A percentile compares a stretch with the other conserved stretches of the same genome.
phyloP scores from a whole-genome alignment of 2,329 filamentous ascomycete genomes.

The Ascochyta koolunga region DNA sequence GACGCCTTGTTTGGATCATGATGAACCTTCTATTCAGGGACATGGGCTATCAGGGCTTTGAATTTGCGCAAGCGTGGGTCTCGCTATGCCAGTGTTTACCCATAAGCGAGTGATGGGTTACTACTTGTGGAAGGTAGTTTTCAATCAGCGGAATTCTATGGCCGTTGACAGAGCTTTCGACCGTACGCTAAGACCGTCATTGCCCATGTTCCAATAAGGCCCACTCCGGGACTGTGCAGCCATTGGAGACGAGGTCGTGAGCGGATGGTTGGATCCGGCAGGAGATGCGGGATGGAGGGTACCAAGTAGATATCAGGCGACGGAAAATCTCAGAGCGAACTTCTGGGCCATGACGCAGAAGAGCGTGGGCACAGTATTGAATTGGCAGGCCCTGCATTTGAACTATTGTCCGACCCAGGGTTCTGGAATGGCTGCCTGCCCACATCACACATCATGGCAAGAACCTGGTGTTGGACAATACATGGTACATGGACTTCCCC shows the following conservation, averaged over 20 bases:
- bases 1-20: conserved; percentile 17
- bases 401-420: conserved; percentile 18
- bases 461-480: not conserved
- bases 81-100: not conserved
- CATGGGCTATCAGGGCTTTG: conserved; percentile 5
- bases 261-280: conserved; percentile 5
- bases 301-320: conserved; percentile 4
- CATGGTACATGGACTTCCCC: too few species aligned
- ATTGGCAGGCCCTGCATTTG: conserved; percentile 9
- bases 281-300: not conserved
- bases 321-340: conserved; percentile 5
- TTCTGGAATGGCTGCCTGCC: conserved; percentile 5
- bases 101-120: conserved; percentile 5
- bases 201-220: conserved; percentile 4
- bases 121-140: conserved; percentile 10
- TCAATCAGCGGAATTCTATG: not conserved
- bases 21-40: conserved; percentile 20
- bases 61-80: conserved; percentile 5
- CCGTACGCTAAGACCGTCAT: conserved; percentile 10
- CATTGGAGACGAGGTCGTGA: not conserved
- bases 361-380: not conserved
- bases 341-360: conserved; percentile 8
- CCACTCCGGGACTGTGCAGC: conserved; percentile 5
- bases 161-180: conserved; percentile 4
- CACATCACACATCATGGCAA: not conserved